phyloP scores from a whole-genome alignment of 2,329 filamentous ascomycete genomes.

The Penicillium sp. region DNA sequence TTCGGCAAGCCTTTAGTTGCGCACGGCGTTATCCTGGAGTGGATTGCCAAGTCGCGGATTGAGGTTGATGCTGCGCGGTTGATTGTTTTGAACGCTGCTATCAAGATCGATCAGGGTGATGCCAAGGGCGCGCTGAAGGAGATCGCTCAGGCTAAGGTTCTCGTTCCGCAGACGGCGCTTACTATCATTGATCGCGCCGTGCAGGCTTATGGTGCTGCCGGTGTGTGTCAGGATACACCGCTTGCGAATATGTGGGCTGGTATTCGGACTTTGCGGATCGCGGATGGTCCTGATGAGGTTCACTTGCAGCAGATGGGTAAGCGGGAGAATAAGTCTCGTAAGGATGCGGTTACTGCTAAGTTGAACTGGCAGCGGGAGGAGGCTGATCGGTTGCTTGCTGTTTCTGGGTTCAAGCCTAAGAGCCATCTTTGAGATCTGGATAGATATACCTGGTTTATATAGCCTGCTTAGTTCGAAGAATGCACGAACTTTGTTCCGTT shows the following conservation, averaged over 20 bases:
- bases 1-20: slow-evolving; percentile 84
- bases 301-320: slow-evolving; percentile 63
- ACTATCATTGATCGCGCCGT: slow-evolving; percentile 91
- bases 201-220: slow-evolving; percentile 86
- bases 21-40: slow-evolving; percentile 93
- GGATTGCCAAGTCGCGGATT: slow-evolving; percentile 86
- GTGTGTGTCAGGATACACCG: slow-evolving; percentile 91
- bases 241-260: slow-evolving; percentile 78
- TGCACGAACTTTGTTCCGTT: background rate
- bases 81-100: slow-evolving; percentile 87
- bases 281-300: slow-evolving; percentile 95
- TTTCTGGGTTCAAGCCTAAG: slow-evolving; percentile 38
- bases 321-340: slow-evolving; percentile 54
- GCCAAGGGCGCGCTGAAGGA: slow-evolving; percentile 88
- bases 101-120: slow-evolving; percentile 86
- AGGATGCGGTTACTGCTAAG: slow-evolving; percentile 44
- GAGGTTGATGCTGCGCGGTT: slow-evolving; percentile 92
- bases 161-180: slow-evolving; percentile 78
- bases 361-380: slow-evolving; percentile 43
- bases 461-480: background rate
- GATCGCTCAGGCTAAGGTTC: slow-evolving; percentile 92
- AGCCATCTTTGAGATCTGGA: slow-evolving; percentile 29
- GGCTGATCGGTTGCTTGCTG: slow-evolving; percentile 37
- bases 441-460: background rate
- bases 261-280: slow-evolving; percentile 78